phyloP scores from a whole-genome alignment of 495 filamentous ascomycete genomes.

The Friedmanniomyces simplex region DNA sequence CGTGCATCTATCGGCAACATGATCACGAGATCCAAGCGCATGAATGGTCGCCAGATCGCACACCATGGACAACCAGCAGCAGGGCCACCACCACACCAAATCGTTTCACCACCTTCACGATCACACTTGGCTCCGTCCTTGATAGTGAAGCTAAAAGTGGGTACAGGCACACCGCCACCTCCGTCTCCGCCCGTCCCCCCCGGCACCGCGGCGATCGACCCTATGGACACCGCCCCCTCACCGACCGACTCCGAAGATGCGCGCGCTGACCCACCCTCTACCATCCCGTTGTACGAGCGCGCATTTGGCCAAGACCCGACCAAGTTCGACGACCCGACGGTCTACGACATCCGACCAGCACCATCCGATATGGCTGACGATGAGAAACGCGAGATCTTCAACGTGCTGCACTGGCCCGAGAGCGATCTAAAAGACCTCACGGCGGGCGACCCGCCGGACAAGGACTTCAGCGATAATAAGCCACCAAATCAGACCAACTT shows the following conservation, averaged over 20 bases:
- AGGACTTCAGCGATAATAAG: constrained; percentile 90
- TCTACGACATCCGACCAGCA: constrained; percentile 81
- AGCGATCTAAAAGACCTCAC: constrained; percentile 74
- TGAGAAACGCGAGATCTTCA: constrained; percentile 74
- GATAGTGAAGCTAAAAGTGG: background rate
- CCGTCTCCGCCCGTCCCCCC: constrained; percentile 15
- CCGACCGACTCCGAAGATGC: constrained; percentile 31
- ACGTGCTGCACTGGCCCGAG: constrained; percentile 70
- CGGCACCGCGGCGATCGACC: constrained; percentile 7
- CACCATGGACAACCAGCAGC: background rate
- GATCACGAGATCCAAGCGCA: background rate
- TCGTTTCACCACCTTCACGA: background rate
- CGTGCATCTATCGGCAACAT: background rate
- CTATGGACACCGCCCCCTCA: constrained; percentile 17
- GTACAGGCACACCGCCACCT: constrained; percentile 10
- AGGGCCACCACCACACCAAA: background rate
- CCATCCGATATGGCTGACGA: constrained; percentile 65
- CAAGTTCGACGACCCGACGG: constrained; percentile 83
- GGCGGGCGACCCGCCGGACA: constrained; percentile 78
- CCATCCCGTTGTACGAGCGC: constrained; percentile 60
- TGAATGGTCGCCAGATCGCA: background rate
- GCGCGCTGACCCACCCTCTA: constrained; percentile 58
- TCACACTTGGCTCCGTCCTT: background rate
- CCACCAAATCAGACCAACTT: constrained; percentile 87
- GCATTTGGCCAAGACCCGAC: constrained; percentile 86